Evolutionary conservation across 371 early-diverging fungal genomes (phyloP).

Genomic region (Mortierella sp.): DNA sequence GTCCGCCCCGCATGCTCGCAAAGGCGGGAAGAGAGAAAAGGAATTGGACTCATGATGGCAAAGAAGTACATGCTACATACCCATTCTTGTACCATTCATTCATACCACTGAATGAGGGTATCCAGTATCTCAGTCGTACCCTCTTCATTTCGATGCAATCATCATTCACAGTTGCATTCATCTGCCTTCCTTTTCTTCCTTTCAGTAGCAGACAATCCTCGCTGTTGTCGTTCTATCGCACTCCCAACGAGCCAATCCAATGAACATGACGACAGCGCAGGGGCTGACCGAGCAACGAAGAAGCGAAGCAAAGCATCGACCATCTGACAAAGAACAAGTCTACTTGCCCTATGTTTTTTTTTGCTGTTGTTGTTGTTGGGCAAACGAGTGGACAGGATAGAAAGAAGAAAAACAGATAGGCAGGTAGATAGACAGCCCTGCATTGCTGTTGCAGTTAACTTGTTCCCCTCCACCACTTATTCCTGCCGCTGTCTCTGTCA

Average conservation of each 20-base stretch:
- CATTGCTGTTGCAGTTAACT: not conserved
- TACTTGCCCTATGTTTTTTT: not conserved
- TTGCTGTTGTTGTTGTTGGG: not conserved
- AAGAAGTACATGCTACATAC: not conserved
- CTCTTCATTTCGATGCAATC: not conserved
- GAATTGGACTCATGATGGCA: not conserved
- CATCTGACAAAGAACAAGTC: not conserved
- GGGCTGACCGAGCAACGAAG: not conserved
- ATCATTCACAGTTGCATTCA: not conserved
- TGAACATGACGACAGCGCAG: not conserved
- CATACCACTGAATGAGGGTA: not conserved
- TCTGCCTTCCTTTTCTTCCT: not conserved
- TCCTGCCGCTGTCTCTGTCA: not conserved
- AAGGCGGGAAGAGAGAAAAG: not conserved
- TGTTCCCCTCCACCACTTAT: not conserved
- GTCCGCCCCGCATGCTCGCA: not conserved
- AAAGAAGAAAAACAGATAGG: not conserved
- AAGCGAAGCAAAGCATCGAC: not conserved
- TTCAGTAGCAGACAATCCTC: not conserved
- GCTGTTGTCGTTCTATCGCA: not conserved
- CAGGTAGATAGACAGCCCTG: not conserved
- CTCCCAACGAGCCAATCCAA: not conserved
- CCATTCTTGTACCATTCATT: not conserved
- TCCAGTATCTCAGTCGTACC: not conserved
- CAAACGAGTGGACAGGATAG: not conserved